Percentiles rank a stretch among this genome's conserved stretches.
Conservation (phyloP, 495 filamentous ascomycete species). For the Annulohypoxylon stygium region DNA sequence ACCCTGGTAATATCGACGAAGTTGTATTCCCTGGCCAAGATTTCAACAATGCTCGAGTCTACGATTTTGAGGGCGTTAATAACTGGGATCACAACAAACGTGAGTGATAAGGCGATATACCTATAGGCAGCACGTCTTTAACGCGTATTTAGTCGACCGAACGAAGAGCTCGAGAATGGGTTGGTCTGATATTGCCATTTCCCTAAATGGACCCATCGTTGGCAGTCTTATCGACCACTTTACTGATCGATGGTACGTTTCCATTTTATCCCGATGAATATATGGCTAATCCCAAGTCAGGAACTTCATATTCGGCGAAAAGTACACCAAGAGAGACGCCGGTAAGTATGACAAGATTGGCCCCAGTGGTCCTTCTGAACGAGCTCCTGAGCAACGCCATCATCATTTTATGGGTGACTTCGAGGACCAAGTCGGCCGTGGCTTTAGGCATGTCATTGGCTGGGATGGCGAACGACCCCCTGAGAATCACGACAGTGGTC, state of each 20-base stretch:
- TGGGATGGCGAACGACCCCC: constrained; percentile 44
- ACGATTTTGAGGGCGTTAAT: constrained; percentile 87
- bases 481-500: constrained; percentile 40
- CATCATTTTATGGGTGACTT: constrained; percentile 58
- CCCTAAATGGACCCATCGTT: constrained; percentile 82
- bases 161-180: constrained; percentile 88
- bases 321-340: constrained; percentile 78
- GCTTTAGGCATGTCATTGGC: constrained; percentile 52
- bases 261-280: not conserved
- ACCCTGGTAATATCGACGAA: constrained; percentile 78
- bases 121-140: constrained; percentile 22
- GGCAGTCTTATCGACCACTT: constrained; percentile 85
- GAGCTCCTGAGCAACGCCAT: constrained; percentile 36
- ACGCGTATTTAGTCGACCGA: constrained; percentile 70
- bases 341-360: constrained; percentile 70
- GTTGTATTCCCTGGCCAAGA: constrained; percentile 93
- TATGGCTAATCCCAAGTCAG: constrained; percentile 42
- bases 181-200: constrained; percentile 91
- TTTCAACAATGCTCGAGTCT: constrained; percentile 90
- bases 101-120: constrained; percentile 36
- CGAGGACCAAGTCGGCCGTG: constrained; percentile 60
- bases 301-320: constrained; percentile 89
- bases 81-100: constrained; percentile 88
- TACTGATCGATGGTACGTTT: constrained; percentile 77
- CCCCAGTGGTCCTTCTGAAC: constrained; percentile 39